phyloP scores from a whole-genome alignment of 345 rosid genomes.

The Passiflora organensis region DNA sequence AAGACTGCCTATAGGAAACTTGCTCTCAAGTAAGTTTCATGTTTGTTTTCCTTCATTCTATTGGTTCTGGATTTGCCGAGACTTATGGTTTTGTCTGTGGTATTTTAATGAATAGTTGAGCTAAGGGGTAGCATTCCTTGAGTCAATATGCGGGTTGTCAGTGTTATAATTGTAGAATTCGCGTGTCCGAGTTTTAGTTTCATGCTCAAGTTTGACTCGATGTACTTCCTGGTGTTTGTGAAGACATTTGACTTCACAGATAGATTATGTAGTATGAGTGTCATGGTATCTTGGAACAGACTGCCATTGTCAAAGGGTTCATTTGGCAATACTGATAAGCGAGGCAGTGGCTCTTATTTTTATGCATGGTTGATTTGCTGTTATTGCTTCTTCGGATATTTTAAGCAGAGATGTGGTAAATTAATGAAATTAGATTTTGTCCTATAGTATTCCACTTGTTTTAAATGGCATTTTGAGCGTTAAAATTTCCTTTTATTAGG shows the following conservation, averaged over 20 bases:
- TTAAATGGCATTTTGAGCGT: too few species aligned
- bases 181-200: not conserved
- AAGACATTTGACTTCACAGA: not conserved
- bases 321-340: too few species aligned
- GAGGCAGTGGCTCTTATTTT: too few species aligned
- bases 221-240: not conserved
- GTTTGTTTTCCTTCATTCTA: not conserved
- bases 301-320: too few species aligned
- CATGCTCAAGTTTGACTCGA: constrained; percentile 11
- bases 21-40: constrained; percentile 76
- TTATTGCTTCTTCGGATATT: too few species aligned
- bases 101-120: not conserved
- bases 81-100: not conserved
- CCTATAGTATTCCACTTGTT: too few species aligned
- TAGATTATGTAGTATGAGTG: too few species aligned
- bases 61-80: not conserved
- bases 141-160: not conserved
- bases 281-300: too few species aligned
- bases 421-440: too few species aligned
- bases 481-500: too few species aligned
- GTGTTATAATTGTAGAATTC: constrained; percentile 1
- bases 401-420: too few species aligned
- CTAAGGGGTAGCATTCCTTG: not conserved
- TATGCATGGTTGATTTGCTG: too few species aligned
- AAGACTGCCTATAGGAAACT: constrained; percentile 91